Percentiles rank a stretch among this genome's conserved stretches.
phyloP scores from a whole-genome alignment of 257 asterid species.

The Solanum habrochaites region DNA sequence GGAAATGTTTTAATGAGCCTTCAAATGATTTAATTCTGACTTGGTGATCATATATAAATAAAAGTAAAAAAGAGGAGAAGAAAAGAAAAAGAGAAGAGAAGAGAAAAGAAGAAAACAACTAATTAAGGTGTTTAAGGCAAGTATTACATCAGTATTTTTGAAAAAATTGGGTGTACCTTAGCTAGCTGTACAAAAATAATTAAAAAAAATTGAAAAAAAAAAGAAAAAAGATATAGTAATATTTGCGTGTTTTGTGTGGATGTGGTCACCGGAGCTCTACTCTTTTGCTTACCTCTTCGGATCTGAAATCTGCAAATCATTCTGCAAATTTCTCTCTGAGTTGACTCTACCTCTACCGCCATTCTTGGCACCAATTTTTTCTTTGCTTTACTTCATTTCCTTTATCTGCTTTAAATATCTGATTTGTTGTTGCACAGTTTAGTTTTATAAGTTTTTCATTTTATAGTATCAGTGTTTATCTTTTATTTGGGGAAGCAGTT shows the following conservation, averaged over 20 bases:
- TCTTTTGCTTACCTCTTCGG: background rate
- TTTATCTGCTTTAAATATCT: background rate
- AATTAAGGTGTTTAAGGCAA: background rate
- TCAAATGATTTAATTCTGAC: background rate
- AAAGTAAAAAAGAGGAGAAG: background rate
- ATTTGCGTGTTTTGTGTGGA: constrained; percentile 1
- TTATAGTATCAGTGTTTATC: background rate
- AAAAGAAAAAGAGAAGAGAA: background rate
- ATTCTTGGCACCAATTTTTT: background rate
- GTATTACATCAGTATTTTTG: background rate
- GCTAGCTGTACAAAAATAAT: background rate
- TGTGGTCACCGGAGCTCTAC: background rate
- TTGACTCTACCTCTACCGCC: background rate
- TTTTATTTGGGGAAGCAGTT: background rate
- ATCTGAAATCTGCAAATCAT: background rate
- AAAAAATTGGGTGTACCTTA: background rate
- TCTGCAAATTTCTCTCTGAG: background rate
- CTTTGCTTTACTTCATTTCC: background rate
- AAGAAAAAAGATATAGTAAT: background rate
- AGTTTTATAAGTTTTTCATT: background rate
- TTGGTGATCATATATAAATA: background rate
- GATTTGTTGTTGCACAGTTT: background rate
- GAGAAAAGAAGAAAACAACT: background rate
- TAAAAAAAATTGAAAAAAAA: background rate
- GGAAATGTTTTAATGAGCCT: background rate